Percentiles rank a stretch among this genome's conserved stretches.
Evolutionary conservation across 441 rosid genomes (phyloP).

Genomic region (Omphalea diandra): DNA sequence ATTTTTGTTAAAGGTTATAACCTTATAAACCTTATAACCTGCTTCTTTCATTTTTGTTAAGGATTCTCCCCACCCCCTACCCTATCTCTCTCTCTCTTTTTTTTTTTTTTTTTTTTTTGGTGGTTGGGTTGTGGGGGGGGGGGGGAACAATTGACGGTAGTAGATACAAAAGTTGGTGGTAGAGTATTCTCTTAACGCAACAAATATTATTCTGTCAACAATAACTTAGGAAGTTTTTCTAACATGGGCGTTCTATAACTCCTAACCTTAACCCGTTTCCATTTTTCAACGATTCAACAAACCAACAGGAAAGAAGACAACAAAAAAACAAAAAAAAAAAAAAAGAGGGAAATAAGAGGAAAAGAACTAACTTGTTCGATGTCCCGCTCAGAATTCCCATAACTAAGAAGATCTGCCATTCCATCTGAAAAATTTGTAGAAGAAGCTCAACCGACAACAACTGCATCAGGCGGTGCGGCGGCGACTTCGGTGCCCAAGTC

Average conservation of each 20-base stretch:
- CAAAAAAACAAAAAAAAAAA: background rate
- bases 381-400: constrained; percentile 76
- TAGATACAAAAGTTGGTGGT: background rate
- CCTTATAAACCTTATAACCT: no score
- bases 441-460: constrained; percentile 43
- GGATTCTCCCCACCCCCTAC: no score
- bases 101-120: no score
- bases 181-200: background rate
- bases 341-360: no score
- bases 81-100: no score
- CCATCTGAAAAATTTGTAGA: constrained; percentile 76
- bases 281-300: no score
- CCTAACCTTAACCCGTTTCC: no score
- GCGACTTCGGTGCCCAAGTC: constrained; percentile 63
- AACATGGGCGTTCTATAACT: no score
- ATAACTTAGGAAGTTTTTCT: background rate
- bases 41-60: no score
- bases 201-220: background rate
- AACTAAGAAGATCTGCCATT: constrained; percentile 93
- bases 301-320: background rate
- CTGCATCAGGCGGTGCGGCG: constrained; percentile 52
- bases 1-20: no score
- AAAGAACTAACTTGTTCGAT: constrained; percentile 60
- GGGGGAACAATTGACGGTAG: background rate
- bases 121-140: no score